These are phyloP conservation scores for Litsea cubeba DNA, from an alignment of 164 flowering plant species.

Conservation along the genomic window DNA sequence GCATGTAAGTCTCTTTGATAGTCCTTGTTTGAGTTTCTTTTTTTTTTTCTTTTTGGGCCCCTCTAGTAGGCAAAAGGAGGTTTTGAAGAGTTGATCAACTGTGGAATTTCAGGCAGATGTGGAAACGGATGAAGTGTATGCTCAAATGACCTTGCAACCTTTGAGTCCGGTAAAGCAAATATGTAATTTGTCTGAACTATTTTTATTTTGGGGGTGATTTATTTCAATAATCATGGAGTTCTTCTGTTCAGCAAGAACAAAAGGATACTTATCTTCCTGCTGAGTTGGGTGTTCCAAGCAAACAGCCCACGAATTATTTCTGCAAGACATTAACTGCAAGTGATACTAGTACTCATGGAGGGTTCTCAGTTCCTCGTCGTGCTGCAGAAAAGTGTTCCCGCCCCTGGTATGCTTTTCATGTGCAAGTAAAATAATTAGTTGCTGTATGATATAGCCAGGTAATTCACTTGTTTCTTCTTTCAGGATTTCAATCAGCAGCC, in stretches of 20 bases:
- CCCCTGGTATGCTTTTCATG: slow-evolving; percentile 49
- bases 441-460: neutral
- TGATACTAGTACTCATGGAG: slow-evolving; percentile 93
- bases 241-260: slow-evolving; percentile 64
- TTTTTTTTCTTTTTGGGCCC: neutral
- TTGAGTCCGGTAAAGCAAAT: slow-evolving; percentile 46
- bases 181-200: neutral
- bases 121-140: slow-evolving; percentile 91
- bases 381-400: slow-evolving; percentile 93
- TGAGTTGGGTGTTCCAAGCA: slow-evolving; percentile 71
- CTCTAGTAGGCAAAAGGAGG: neutral
- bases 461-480: neutral
- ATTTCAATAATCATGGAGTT: neutral
- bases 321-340: slow-evolving; percentile 90
- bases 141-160: slow-evolving; percentile 89
- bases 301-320: slow-evolving; percentile 84
- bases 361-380: slow-evolving; percentile 92
- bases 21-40: neutral
- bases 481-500: slow-evolving; percentile 93
- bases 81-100: neutral
- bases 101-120: slow-evolving; percentile 71
- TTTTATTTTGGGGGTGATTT: neutral
- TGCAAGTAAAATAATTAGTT: neutral
- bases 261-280: slow-evolving; percentile 66
- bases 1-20: slow-evolving; percentile 55